Evolutionary conservation across 2,329 filamentous ascomycete genomes (phyloP).

Genomic region (Macroventuria anomochaeta): DNA sequence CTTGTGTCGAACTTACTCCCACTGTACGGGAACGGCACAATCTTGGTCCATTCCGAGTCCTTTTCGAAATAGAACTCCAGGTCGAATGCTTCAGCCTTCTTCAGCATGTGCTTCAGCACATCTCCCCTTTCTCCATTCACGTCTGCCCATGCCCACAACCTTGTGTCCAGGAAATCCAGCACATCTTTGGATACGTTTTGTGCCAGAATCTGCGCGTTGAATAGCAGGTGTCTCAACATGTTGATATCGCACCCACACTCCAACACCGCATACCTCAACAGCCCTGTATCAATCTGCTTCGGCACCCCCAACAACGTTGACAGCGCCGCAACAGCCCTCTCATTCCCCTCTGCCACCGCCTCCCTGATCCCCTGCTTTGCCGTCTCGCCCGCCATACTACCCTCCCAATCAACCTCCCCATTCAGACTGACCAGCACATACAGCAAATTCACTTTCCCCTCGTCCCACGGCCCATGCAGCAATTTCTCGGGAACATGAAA

Average conservation of each 20-base stretch:
- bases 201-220: conserved; percentile 44
- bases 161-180: conserved; percentile 45
- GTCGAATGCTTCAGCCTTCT: conserved; percentile 40
- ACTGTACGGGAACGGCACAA: conserved; percentile 45
- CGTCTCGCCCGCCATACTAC: conserved; percentile 42
- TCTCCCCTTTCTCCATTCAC: conserved; percentile 34
- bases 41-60: conserved; percentile 34
- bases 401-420: conserved; percentile 46
- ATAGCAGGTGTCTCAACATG: conserved; percentile 42
- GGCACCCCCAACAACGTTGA: conserved; percentile 40
- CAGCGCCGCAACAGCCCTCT: conserved; percentile 44
- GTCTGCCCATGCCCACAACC: conserved; percentile 45
- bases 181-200: conserved; percentile 18
- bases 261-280: conserved; percentile 39
- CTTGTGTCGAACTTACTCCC: conserved; percentile 43
- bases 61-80: conserved; percentile 44
- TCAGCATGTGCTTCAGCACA: conserved; percentile 40
- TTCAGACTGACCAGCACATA: conserved; percentile 45
- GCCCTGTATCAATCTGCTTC: conserved; percentile 37
- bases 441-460: conserved; percentile 39
- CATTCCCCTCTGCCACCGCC: conserved; percentile 36
- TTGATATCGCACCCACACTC: conserved; percentile 39
- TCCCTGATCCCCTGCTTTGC: conserved; percentile 41
- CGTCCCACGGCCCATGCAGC: conserved; percentile 45
- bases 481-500: conserved; percentile 46